Evolutionary conservation across 176 grass and related monocot genomes (phyloP), one percentile per base, ranked within the genome.

Genomic region (Musa itinerans): DNA sequence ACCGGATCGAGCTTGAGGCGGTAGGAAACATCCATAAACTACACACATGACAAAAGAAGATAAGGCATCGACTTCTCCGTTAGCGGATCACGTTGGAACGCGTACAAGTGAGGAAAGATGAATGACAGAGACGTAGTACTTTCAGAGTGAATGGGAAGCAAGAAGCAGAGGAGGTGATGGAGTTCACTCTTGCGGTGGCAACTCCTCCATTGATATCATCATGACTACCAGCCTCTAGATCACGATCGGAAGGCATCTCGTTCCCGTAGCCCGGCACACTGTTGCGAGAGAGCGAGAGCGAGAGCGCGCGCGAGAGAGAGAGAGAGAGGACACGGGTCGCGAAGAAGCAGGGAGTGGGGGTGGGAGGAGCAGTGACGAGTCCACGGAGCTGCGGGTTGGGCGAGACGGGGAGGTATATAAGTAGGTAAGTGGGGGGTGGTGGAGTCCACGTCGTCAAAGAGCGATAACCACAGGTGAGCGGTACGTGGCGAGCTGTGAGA

Each of bases 21-120:
- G 68, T 92, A 99, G 7, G 81, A 52, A 0, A 99, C 59, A 67
- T 99, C 86, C 71, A 89, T 83, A 80, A 99, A 99, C 91, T 99
- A 74, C 76, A 86, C 15, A 24, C 77, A 53, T 69, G 23, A 10
- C 48, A 83, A 66, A 15, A 66, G 15, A 9, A 76, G 52, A 53
- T 50, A 19, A 25, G 26, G 19, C 19, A 53, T 54, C 54, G 57
- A 61, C 12, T 21, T 1, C n/a, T 11, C 53, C 67, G 1, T 8
- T 20, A 10, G 9, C 22, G 3, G 10, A 80, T 57, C 34, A 23
- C 53, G 29, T 58, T n/a, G 9, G 17, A 65, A 26, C 25, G 7
- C 23, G 8, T 1, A 58, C 24, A 3, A 8, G 48, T 23, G 55
- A 54, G 22, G 20, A 15, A 11, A 43, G 50, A 9, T 15, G 22